These are phyloP conservation scores for Debaryomycetaceae sp. DNA, from an alignment of 1,139 yeast species.

Conservation along the genomic window DNA sequence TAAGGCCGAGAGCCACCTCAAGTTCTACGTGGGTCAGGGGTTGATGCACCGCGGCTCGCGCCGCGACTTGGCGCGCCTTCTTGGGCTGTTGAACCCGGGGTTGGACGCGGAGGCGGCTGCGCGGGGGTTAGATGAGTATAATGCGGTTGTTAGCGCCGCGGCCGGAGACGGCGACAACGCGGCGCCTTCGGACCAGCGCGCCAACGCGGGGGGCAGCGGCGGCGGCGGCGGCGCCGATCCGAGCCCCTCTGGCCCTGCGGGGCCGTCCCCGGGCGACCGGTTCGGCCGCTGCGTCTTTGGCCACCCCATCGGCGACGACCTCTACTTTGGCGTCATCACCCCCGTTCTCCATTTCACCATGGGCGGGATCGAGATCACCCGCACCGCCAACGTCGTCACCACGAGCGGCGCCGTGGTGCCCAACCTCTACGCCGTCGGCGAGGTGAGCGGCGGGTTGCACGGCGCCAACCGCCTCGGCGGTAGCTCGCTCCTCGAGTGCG, in stretches of 20 bases:
- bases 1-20: conserved; percentile 26
- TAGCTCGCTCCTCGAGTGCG: conserved; percentile 35
- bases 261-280: too few species aligned
- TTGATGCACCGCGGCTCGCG: conserved; percentile 23
- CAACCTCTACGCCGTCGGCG: conserved; percentile 34
- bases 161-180: too few species aligned
- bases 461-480: conserved; percentile 38
- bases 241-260: too few species aligned
- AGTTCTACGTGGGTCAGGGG: conserved; percentile 25
- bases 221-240: too few species aligned
- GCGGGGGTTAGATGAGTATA: conserved; percentile 14
- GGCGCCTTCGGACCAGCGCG: neutral
- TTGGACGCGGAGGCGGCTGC: conserved; percentile 9
- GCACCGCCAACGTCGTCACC: conserved; percentile 21
- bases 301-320: conserved; percentile 10
- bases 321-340: conserved; percentile 31
- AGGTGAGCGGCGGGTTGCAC: conserved; percentile 37
- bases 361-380: conserved; percentile 35
- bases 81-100: conserved; percentile 14
- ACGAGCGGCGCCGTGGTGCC: conserved; percentile 15
- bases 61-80: conserved; percentile 17
- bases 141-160: conserved; percentile 9
- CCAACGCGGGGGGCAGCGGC: too few species aligned
- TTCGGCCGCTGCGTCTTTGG: conserved; percentile 23
- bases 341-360: conserved; percentile 38